Percentiles rank a stretch among this genome's conserved stretches.
phyloP scores from a whole-genome alignment of 805 yeast genomes.

The Pichia cabralensis region DNA sequence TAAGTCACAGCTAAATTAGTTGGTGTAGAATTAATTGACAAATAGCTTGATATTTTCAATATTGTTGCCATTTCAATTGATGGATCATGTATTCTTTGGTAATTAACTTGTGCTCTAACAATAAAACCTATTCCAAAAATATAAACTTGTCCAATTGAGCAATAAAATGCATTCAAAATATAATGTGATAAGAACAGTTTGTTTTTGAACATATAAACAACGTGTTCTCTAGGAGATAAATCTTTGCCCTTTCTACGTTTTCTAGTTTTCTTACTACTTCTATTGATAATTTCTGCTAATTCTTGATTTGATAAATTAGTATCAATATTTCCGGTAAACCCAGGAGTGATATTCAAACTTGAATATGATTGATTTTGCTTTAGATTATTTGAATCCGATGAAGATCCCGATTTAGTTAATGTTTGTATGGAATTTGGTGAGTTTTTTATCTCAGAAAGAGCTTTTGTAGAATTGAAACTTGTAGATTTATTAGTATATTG shows the following conservation, averaged over 20 bases:
- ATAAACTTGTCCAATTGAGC: constrained; percentile 63
- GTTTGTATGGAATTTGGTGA: too few relatives aligned
- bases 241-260: constrained; percentile 8
- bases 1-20: constrained; percentile 33
- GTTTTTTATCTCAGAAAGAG: too few relatives aligned
- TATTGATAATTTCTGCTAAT: constrained; percentile 2
- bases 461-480: too few relatives aligned
- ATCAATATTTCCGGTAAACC: background rate
- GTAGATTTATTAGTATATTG: too few relatives aligned
- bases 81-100: constrained; percentile 9
- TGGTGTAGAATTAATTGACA: constrained; percentile 8
- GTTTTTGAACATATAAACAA: constrained; percentile 19
- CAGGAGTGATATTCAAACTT: too few relatives aligned
- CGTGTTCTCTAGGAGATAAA: constrained; percentile 16
- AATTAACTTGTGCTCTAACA: constrained; percentile 37
- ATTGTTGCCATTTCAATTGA: background rate
- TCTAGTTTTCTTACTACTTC: constrained; percentile 5
- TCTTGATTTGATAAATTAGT: background rate
- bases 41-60: background rate
- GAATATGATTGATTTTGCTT: too few relatives aligned
- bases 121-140: constrained; percentile 67
- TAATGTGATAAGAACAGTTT: constrained; percentile 41
- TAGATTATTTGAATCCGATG: too few relatives aligned
- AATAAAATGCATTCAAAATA: constrained; percentile 42
- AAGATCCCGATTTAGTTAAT: too few relatives aligned